phyloP scores from a whole-genome alignment of 805 yeast genomes.

The Wickerhamiella australiensis region DNA sequence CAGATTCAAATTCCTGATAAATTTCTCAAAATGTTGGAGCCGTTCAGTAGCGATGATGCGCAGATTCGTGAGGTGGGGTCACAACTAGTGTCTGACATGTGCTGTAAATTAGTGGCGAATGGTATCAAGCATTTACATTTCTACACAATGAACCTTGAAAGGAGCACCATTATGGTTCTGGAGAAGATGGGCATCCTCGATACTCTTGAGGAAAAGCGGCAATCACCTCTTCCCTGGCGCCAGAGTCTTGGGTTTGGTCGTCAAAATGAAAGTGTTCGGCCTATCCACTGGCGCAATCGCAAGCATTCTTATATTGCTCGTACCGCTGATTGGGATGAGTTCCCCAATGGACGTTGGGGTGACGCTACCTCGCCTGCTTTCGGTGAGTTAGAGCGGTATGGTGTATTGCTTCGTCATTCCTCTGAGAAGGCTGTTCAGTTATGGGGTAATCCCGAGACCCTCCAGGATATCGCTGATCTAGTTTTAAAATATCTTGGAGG shows the following conservation, averaged over 20 bases:
- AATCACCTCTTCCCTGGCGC: constrained; percentile 60
- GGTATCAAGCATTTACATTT: constrained; percentile 77
- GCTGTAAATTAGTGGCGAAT: constrained; percentile 57
- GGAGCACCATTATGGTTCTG: constrained; percentile 76
- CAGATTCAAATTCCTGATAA: constrained; percentile 66
- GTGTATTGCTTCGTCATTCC: constrained; percentile 63
- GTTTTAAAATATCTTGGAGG: constrained; percentile 63
- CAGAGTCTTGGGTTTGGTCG: constrained; percentile 74
- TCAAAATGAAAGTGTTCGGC: constrained; percentile 71
- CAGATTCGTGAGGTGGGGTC: constrained; percentile 79
- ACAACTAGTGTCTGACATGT: constrained; percentile 71
- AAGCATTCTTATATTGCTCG: constrained; percentile 79
- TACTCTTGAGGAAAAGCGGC: constrained; percentile 15
- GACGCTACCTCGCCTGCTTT: constrained; percentile 96
- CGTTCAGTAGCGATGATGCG: constrained; percentile 81
- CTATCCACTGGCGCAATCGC: constrained; percentile 93
- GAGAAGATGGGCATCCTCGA: constrained; percentile 50
- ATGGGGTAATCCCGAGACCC: constrained; percentile 71
- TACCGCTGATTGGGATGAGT: constrained; percentile 93
- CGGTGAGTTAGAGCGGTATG: constrained; percentile 76
- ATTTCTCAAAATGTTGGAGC: constrained; percentile 58
- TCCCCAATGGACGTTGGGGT: constrained; percentile 98
- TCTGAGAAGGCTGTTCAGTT: constrained; percentile 66
- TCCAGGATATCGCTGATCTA: constrained; percentile 49
- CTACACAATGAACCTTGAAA: constrained; percentile 95